Evolutionary conservation across 495 filamentous ascomycete species (phyloP).

Genomic region (Penicillium cinerascens): DNA sequence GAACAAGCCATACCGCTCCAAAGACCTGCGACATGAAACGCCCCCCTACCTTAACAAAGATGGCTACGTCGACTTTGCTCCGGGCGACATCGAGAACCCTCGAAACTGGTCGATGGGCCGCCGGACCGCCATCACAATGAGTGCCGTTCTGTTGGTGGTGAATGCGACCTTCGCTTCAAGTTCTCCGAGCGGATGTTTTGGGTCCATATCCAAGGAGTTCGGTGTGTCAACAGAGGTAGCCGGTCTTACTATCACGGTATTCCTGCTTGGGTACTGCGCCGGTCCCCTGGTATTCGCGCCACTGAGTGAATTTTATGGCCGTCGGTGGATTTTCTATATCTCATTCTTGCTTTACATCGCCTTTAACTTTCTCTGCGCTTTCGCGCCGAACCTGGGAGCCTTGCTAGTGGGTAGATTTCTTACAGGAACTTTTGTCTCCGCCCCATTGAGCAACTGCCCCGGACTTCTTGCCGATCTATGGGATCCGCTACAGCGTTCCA

Average conservation of each 20-base stretch:
- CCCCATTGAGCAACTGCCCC: constrained; percentile 45
- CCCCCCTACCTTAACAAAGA: constrained; percentile 32
- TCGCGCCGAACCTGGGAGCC: constrained; percentile 47
- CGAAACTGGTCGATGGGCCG: constrained; percentile 46
- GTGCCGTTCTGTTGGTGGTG: constrained; percentile 44
- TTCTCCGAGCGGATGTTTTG: constrained; percentile 45
- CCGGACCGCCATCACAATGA: constrained; percentile 43
- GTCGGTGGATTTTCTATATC: constrained; percentile 45
- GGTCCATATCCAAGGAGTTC: constrained; percentile 42
- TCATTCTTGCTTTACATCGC: constrained; percentile 42
- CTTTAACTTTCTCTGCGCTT: constrained; percentile 52
- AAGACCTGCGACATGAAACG: constrained; percentile 1
- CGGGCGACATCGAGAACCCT: constrained; percentile 48
- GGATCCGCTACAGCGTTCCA: constrained; percentile 48
- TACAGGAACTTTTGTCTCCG: constrained; percentile 48
- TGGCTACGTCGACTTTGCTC: constrained; percentile 44
- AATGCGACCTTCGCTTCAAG: constrained; percentile 55
- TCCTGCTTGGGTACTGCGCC: constrained; percentile 49
- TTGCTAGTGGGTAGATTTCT: constrained; percentile 51
- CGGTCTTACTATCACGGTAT: constrained; percentile 49
- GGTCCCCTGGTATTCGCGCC: constrained; percentile 52
- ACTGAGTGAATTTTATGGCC: constrained; percentile 50
- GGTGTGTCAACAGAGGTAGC: constrained; percentile 39
- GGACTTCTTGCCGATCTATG: constrained; percentile 54
- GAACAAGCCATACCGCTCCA: constrained; percentile 19